phyloP scores from a whole-genome alignment of 2,329 filamentous ascomycete genomes.

The Pyricularia grisea region DNA sequence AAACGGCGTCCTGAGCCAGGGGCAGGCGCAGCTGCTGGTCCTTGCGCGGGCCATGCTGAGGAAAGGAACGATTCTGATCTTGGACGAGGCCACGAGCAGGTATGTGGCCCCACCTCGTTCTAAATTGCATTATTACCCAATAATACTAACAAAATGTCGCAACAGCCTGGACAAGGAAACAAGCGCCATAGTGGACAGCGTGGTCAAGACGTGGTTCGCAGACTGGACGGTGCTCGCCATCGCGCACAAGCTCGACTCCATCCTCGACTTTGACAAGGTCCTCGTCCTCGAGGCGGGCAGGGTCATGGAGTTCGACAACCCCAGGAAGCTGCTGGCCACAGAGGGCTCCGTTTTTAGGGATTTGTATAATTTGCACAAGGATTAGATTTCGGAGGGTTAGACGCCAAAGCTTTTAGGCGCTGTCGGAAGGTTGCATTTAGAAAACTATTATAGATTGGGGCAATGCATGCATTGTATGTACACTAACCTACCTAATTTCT shows the following conservation, averaged over 20 bases:
- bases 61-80: conserved; percentile 28
- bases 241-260: conserved; percentile 27
- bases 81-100: conserved; percentile 34
- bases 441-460: no score
- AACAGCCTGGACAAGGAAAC: conserved; percentile 45
- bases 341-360: neutral
- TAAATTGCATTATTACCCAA: no score
- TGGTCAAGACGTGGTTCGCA: conserved; percentile 42
- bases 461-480: no score
- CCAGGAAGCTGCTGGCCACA: conserved; percentile 3
- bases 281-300: conserved; percentile 31
- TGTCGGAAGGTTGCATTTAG: no score
- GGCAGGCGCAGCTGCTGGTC: conserved; percentile 41
- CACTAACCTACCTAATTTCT: no score
- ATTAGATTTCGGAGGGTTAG: no score
- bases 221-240: conserved; percentile 40
- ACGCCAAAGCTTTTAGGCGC: no score
- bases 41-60: conserved; percentile 36
- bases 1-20: conserved; percentile 24
- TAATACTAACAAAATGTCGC: no score
- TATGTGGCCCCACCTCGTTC: conserved; percentile 2
- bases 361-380: neutral
- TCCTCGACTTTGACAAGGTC: conserved; percentile 39
- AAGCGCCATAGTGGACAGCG: conserved; percentile 42
- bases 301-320: conserved; percentile 19